A percentile compares a stretch with the other conserved stretches of the same genome.
These are phyloP conservation scores for Xenosphaeropsis pyriputrescens DNA, from an alignment of 2,329 filamentous ascomycete genomes.

Conservation along the genomic window DNA sequence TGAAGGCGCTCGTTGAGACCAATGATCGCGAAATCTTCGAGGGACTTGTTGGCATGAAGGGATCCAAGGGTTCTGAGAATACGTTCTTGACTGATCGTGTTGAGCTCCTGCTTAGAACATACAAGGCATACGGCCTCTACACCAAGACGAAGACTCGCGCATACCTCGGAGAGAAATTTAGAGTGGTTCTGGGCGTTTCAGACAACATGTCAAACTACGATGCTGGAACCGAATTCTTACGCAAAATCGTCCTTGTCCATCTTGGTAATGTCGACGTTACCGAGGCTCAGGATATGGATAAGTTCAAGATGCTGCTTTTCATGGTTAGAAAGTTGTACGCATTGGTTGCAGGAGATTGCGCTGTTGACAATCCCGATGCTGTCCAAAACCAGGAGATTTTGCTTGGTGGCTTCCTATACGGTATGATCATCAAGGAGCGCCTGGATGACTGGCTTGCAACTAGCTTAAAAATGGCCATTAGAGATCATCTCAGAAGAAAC, in stretches of 20 bases:
- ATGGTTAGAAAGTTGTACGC: conserved; percentile 95
- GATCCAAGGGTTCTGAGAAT: conserved; percentile 66
- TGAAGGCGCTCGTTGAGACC: conserved; percentile 90
- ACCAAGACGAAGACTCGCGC: conserved; percentile 68
- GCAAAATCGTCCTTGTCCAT: conserved; percentile 83
- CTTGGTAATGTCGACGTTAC: conserved; percentile 76
- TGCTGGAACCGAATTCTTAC: conserved; percentile 79
- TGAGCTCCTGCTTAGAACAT: conserved; percentile 80
- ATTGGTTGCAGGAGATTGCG: conserved; percentile 81
- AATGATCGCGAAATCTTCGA: conserved; percentile 96
- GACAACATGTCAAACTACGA: conserved; percentile 79
- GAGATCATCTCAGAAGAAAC: conserved; percentile 39
- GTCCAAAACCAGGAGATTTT: conserved; percentile 93
- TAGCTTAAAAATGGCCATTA: conserved; percentile 33
- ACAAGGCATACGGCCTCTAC: conserved; percentile 80
- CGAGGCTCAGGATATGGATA: conserved; percentile 73
- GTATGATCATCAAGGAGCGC: conserved; percentile 88
- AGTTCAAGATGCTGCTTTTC: conserved; percentile 86
- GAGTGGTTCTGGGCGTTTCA: conserved; percentile 71
- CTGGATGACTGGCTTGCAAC: conserved; percentile 72
- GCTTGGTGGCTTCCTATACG: conserved; percentile 84
- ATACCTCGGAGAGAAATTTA: conserved; percentile 83
- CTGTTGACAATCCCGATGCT: conserved; percentile 90
- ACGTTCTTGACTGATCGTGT: conserved; percentile 93
- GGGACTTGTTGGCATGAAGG: conserved; percentile 66